Base-by-base conservation (phyloP, 2,329 filamentous ascomycete genomes). In the Pochonia chlamydosporia region DNA sequence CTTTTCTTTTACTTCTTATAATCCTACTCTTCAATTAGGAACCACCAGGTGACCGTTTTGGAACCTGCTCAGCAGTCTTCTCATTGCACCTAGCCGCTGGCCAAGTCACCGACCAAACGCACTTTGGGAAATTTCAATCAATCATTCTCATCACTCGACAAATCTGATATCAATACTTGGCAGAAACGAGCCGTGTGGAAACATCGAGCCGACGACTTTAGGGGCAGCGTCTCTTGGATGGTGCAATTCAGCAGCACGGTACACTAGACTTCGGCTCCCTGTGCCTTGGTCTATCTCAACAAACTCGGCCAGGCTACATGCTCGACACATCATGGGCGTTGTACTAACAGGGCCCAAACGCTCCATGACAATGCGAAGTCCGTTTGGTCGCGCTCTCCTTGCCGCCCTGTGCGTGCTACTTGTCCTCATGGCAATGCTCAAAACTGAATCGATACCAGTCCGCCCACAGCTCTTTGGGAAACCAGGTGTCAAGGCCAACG, bases 291-390 rank as follows among this genome's bases (percentile, higher is more conserved):
- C 14, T 35, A 35, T 8, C 4, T 6, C 14, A 14, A 31, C 41
- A 14, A 33, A 43, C 30, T 28, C 10, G 16, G 28, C 14, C 24
- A 26, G 7, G 26, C 26, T 28, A 8, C n/a, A n/a, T 7, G 35
- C 33, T 26, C 16, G 30, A 21, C 26, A 45, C 33, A 59, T 49
- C 33, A 65, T 72, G 68, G 69, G 67, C 61, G 63, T 63, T 46
- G 67, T 60, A 54, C 57, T 71, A 51, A 59, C 65, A 26, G 58
- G 63, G 48, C 56, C 69, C 20, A 49, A 54, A 40, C 72, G 66
- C 53, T 64, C 72, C 52, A 64, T 73, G 62, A 74, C 61, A 53
- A 74, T 76, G 71, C 67, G 74, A 52, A 75, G 72, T 54, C 70
- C 73, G 4, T 68, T 75, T 47, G 64, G 66, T 36, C 66, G 70